Evolutionary conservation across 257 asterid species (phyloP).

Genomic region (Oldenlandia corymbosa): DNA sequence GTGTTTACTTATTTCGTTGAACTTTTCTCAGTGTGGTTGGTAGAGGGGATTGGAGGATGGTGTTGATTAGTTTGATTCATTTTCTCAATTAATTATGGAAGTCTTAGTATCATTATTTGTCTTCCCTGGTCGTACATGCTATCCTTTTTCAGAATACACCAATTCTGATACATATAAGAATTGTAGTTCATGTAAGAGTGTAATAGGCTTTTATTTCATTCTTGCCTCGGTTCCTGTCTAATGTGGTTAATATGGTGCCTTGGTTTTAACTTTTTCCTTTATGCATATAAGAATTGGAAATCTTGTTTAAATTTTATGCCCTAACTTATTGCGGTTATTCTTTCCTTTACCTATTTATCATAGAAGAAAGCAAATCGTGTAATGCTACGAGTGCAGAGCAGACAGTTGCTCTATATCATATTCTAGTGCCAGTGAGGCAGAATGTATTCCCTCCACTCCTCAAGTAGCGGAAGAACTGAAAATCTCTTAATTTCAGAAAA

Average conservation of each 20-base stretch:
- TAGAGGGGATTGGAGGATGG: neutral
- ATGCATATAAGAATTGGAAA: neutral
- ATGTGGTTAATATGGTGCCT: no score
- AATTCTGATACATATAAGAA: neutral
- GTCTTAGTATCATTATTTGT: no score
- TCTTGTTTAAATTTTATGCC: neutral
- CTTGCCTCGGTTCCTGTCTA: neutral
- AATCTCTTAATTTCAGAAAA: conserved; percentile 73
- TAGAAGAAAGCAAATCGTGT: conserved; percentile 70
- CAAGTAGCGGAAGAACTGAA: conserved; percentile 53
- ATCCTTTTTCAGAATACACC: neutral
- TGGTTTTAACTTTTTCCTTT: neutral
- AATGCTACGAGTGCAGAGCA: conserved; percentile 45
- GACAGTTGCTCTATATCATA: conserved; percentile 55
- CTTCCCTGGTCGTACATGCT: no score
- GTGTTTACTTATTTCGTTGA: neutral
- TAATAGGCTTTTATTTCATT: no score
- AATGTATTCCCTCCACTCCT: conserved; percentile 59
- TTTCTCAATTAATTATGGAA: no score
- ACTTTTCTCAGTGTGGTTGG: neutral
- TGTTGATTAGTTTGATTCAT: no score
- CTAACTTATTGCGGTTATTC: conserved; percentile 1
- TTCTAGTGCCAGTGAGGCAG: conserved; percentile 54
- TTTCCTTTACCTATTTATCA: conserved; percentile 9
- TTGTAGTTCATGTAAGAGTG: no score